A percentile compares a stretch with the other conserved stretches of the same genome.
Evolutionary conservation across 1,284 basidiomycete species (phyloP).

Genomic region (Rhodotorula sp.): DNA sequence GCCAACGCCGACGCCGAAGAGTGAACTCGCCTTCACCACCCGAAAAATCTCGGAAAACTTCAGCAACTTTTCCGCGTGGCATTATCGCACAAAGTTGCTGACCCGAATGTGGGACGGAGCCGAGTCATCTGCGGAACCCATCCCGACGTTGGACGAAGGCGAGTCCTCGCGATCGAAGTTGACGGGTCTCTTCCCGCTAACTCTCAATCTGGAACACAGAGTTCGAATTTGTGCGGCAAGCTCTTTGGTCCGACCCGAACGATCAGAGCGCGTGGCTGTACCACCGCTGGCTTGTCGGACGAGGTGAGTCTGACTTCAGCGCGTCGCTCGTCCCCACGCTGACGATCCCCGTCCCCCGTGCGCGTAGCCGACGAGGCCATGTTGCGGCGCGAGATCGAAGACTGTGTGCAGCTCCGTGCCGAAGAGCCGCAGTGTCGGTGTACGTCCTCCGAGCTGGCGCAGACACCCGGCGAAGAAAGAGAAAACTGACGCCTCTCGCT

Average conservation of each 20-base stretch:
- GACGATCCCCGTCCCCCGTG: not conserved
- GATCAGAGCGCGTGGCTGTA: conserved; percentile 99
- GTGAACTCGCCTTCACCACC: conserved; percentile 77
- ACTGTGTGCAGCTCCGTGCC: conserved; percentile 81
- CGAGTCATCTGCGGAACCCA: too few relatives aligned
- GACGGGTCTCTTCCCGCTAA: too few relatives aligned
- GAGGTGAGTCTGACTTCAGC: conserved; percentile 8
- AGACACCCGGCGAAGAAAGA: not conserved
- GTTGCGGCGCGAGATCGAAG: conserved; percentile 71
- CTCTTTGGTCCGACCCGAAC: conserved; percentile 92
- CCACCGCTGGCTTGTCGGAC: conserved; percentile 82
- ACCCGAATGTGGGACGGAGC: conserved; percentile 63
- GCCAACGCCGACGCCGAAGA: conserved; percentile 40
- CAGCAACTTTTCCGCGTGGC: conserved; percentile 99
- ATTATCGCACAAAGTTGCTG: conserved; percentile 86
- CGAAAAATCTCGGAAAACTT: conserved; percentile 92
- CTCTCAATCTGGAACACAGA: conserved; percentile 53
- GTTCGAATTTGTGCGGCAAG: conserved; percentile 86
- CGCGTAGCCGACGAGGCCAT: conserved; percentile 60
- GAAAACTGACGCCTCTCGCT: not conserved
- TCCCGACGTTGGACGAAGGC: too few relatives aligned
- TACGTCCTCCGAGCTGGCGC: conserved; percentile 51
- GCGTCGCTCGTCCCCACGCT: not conserved
- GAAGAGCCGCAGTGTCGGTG: conserved; percentile 94
- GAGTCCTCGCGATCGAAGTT: too few relatives aligned